Conservation (phyloP, 257 asterid species). For the Solanum dulcamara region DNA sequence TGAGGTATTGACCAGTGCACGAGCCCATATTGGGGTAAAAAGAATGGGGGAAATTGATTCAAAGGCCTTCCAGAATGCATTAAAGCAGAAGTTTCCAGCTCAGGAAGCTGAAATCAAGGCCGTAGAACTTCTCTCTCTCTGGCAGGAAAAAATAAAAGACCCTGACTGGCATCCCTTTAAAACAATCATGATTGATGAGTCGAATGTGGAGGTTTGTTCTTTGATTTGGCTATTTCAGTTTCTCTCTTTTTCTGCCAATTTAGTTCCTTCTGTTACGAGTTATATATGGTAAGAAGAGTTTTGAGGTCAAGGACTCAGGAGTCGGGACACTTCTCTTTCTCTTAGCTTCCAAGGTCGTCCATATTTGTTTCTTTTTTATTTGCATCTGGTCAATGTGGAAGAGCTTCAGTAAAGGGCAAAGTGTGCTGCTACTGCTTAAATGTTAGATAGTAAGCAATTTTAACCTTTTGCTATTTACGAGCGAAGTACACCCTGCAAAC, state of each 20-base stretch:
- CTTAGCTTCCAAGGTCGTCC: not conserved
- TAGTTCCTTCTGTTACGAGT: not conserved
- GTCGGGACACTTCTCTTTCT: not conserved
- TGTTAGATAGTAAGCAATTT: not conserved
- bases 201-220: conserved; percentile 28
- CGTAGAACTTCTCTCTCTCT: conserved; percentile 34
- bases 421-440: not conserved
- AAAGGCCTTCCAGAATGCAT: conserved; percentile 38
- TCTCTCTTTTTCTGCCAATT: not conserved
- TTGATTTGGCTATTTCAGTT: not conserved
- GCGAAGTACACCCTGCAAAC: not conserved
- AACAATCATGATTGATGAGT: conserved; percentile 20
- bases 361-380: not conserved
- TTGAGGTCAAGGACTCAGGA: not conserved
- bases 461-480: not conserved
- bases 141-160: conserved; percentile 55
- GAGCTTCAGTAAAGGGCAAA: not conserved
- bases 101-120: conserved; percentile 55
- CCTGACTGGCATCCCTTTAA: conserved; percentile 67
- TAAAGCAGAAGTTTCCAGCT: conserved; percentile 37
- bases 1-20: conserved; percentile 30
- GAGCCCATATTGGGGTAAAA: conserved; percentile 52
- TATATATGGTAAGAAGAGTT: not conserved
- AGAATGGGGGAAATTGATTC: conserved; percentile 77
- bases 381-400: not conserved